These are phyloP conservation scores for Pseudopyrenochaeta lycopersici DNA, from an alignment of 2,329 filamentous ascomycete genomes.

Conservation along the genomic window DNA sequence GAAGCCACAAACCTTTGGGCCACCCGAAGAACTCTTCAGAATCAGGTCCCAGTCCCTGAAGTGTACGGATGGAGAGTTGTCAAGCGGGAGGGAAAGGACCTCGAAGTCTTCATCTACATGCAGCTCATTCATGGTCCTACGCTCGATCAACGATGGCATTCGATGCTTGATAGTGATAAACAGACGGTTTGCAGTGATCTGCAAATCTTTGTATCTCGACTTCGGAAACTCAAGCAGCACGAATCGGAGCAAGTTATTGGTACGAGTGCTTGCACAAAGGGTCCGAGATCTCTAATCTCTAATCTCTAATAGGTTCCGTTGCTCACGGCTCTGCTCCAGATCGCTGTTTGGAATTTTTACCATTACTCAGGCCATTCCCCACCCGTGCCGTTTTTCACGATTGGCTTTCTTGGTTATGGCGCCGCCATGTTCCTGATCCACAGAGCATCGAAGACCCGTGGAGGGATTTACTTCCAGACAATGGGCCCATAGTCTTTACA, in stretches of 20 bases:
- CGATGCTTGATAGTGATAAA: conserved; percentile 12
- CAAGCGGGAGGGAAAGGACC: not conserved
- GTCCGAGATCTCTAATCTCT: conserved; percentile 1
- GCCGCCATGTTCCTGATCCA: not conserved
- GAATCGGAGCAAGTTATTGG: conserved; percentile 11
- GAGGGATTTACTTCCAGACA: conserved; percentile 9
- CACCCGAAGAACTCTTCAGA: conserved; percentile 12
- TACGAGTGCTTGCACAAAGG: not conserved
- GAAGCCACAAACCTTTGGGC: conserved; percentile 20
- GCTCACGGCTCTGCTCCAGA: conserved; percentile 5
- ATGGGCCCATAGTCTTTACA: conserved; percentile 24
- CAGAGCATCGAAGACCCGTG: not conserved
- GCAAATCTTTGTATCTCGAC: conserved; percentile 5
- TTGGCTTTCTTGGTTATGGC: conserved; percentile 23
- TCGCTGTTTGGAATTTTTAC: conserved; percentile 8
- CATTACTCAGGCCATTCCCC: conserved; percentile 3
- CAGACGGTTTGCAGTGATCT: conserved; percentile 11
- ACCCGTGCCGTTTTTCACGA: conserved; percentile 21
- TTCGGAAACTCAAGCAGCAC: not conserved
- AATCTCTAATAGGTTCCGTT: conserved; percentile 7
- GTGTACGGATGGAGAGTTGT: conserved; percentile 27
- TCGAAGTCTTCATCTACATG: conserved; percentile 30
- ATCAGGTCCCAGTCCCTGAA: conserved; percentile 22
- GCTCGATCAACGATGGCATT: conserved; percentile 20
- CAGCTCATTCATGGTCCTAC: conserved; percentile 23